Conservation (phyloP, 2,329 filamentous ascomycete species). For the Emydomyces testavorans region DNA sequence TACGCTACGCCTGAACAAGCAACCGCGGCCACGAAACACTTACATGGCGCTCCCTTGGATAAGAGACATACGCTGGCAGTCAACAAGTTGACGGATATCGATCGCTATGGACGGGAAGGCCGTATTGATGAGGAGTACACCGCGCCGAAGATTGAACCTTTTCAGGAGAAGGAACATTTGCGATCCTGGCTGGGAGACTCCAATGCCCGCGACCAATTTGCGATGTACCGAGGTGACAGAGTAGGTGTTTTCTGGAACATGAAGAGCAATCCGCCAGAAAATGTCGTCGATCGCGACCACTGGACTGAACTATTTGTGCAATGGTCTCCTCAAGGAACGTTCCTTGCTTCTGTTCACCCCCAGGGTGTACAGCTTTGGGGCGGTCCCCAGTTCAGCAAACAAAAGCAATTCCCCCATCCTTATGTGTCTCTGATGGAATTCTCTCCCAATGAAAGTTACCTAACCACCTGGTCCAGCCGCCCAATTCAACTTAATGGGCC, state of each 20-base stretch:
- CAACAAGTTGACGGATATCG: slow-evolving; percentile 97
- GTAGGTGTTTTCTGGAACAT: slow-evolving; percentile 98
- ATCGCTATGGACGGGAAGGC: slow-evolving; percentile 88
- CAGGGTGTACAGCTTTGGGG: slow-evolving; percentile 98
- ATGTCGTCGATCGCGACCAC: slow-evolving; percentile 79
- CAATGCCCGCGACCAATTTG: slow-evolving; percentile 86
- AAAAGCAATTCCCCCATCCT: slow-evolving; percentile 88
- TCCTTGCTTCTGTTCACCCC: slow-evolving; percentile 83
- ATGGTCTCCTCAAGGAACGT: slow-evolving; percentile 94
- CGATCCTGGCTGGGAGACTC: slow-evolving; percentile 85
- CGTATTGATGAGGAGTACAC: slow-evolving; percentile 85
- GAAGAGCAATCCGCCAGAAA: slow-evolving; percentile 80
- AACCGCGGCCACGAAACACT: slow-evolving; percentile 72
- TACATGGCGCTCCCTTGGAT: slow-evolving; percentile 79
- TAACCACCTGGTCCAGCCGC: slow-evolving; percentile 92
- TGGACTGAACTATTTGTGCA: slow-evolving; percentile 98
- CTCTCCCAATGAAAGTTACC: slow-evolving; percentile 81
- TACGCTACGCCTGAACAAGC: slow-evolving; percentile 87
- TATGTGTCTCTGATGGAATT: slow-evolving; percentile 94
- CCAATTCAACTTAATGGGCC: slow-evolving; percentile 86
- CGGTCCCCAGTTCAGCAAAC: slow-evolving; percentile 74
- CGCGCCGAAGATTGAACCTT: slow-evolving; percentile 68
- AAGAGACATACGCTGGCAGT: slow-evolving; percentile 92
- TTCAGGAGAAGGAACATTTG: slow-evolving; percentile 85
- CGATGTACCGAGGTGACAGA: slow-evolving; percentile 81